phyloP scores from a whole-genome alignment of 345 rosid species.

The Trapa bicornis region DNA sequence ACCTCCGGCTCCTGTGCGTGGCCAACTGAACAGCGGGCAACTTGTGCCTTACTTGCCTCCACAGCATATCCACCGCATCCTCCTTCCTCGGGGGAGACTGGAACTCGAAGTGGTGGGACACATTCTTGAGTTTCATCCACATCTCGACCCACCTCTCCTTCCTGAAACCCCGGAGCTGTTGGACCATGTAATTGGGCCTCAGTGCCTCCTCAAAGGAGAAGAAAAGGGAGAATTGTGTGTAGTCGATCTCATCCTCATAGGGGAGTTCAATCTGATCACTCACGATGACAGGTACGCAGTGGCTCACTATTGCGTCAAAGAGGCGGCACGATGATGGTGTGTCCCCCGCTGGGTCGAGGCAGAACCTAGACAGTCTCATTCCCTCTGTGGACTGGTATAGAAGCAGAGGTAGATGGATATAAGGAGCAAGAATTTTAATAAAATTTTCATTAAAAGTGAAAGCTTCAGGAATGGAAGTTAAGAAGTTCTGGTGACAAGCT shows the following conservation, averaged over 20 bases:
- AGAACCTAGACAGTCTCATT: conserved; percentile 78
- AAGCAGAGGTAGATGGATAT: background rate
- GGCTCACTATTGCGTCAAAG: conserved; percentile 79
- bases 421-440: background rate
- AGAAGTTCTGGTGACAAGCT: too few relatives aligned
- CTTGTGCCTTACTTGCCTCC: conserved; percentile 80
- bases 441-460: background rate
- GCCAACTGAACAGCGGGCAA: conserved; percentile 49
- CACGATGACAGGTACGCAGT: conserved; percentile 78
- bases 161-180: conserved; percentile 44
- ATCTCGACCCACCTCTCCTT: conserved; percentile 52
- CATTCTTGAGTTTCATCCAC: conserved; percentile 58
- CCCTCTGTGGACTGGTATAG: conserved; percentile 23
- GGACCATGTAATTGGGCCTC: conserved; percentile 48
- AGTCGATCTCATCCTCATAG: conserved; percentile 82
- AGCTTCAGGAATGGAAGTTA: background rate
- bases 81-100: conserved; percentile 50
- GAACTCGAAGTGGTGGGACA: conserved; percentile 51
- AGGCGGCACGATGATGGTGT: conserved; percentile 93
- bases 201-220: conserved; percentile 57
- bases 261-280: conserved; percentile 84
- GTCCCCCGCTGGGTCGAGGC: conserved; percentile 86
- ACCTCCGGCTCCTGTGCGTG: conserved; percentile 56
- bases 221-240: conserved; percentile 59
- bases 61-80: conserved; percentile 87